Evolutionary conservation across 805 yeast species (phyloP), one percentile per base, ranked within the genome.

Genomic region (Clavispora fructus): DNA sequence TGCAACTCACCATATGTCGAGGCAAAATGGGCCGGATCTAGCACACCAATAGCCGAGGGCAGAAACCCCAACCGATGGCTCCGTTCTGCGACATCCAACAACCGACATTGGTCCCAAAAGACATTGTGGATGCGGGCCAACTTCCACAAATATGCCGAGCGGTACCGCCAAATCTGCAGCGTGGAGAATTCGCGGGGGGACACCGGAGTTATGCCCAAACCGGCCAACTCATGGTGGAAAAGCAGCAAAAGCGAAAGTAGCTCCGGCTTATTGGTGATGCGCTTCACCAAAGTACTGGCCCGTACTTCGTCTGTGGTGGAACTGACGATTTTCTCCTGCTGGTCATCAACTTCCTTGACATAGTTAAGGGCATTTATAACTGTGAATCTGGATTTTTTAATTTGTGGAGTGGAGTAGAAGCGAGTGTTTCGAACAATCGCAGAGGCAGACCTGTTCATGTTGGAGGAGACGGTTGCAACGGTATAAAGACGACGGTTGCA

Each of bases 11-110:
- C 39, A 51, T 66, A 67, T 7, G 52, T 56, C 4, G 59, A 60
- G 2, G n/a, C 19, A 50, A 68, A 71, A 49, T 71, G 59, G 39
- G 49, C 48, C 1, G 77, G 77, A 50, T 71, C 75, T 29, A 71
- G 54, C 6, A 71, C 41, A 12, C 77, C 77, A 14, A 71, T 49
- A 32, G 60, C 49, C 13, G 48, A 35, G 2, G 62, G 59, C 55
- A 50, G 52, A 38, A 54, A 57, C 8, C 57, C 55, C 26, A 71
- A 50, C 38, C 39, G 40, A 50, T 71, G 73, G 9, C 44, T 50
- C 25, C 63, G 65, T 35, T 64, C 55, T 13, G 73, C 61, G 6
- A 70, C 55, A 28, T 66, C 64, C 30, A 52, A 47, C 7, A 55
- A 41, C 19, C 52, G 60, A 46, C 74, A 67, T 42, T 60, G 54